These are phyloP conservation scores for Cordyceps fumosorosea DNA, from an alignment of 2,329 filamentous ascomycete genomes.

Conservation along the genomic window DNA sequence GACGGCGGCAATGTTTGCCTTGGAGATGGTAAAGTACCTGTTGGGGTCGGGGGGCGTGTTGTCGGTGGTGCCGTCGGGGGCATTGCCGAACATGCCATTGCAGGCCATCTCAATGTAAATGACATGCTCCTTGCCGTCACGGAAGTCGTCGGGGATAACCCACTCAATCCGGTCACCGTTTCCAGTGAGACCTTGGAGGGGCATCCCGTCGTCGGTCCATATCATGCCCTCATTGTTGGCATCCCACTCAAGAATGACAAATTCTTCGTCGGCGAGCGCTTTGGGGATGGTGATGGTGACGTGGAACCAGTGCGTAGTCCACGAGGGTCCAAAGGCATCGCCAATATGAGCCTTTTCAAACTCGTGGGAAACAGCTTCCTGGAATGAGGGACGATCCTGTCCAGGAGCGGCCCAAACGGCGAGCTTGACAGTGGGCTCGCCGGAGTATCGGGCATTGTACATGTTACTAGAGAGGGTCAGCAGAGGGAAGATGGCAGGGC, in stretches of 20 bases:
- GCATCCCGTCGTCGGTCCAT: slow-evolving; percentile 84
- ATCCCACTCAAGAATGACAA: slow-evolving; percentile 96
- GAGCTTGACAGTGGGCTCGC: slow-evolving; percentile 72
- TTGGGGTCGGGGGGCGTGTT: slow-evolving; percentile 89
- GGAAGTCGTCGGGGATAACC: slow-evolving; percentile 75
- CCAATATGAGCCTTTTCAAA: slow-evolving; percentile 73
- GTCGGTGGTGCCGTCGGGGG: slow-evolving; percentile 64
- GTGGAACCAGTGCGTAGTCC: slow-evolving; percentile 97
- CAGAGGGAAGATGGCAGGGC: slow-evolving; percentile 12
- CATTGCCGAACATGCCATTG: slow-evolving; percentile 97
- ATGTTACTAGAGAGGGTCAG: slow-evolving; percentile 26
- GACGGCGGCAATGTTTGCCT: slow-evolving; percentile 81
- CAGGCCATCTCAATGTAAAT: slow-evolving; percentile 99
- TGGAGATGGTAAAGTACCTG: slow-evolving; percentile 67
- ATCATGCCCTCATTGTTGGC: slow-evolving; percentile 90
- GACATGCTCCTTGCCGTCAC: slow-evolving; percentile 77
- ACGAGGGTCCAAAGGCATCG: slow-evolving; percentile 81
- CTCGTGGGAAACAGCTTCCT: slow-evolving; percentile 68
- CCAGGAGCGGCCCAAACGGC: slow-evolving; percentile 79
- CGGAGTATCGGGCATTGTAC: slow-evolving; percentile 43
- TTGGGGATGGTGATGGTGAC: slow-evolving; percentile 71
- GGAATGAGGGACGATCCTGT: slow-evolving; percentile 74
- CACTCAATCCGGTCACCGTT: slow-evolving; percentile 85
- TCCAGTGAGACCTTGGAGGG: slow-evolving; percentile 86
- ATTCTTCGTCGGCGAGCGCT: slow-evolving; percentile 65